Percentiles rank a stretch among this genome's conserved stretches.
Evolutionary conservation across 768 basidiomycete species (phyloP).

Genomic region (Suillus ampliporus): DNA sequence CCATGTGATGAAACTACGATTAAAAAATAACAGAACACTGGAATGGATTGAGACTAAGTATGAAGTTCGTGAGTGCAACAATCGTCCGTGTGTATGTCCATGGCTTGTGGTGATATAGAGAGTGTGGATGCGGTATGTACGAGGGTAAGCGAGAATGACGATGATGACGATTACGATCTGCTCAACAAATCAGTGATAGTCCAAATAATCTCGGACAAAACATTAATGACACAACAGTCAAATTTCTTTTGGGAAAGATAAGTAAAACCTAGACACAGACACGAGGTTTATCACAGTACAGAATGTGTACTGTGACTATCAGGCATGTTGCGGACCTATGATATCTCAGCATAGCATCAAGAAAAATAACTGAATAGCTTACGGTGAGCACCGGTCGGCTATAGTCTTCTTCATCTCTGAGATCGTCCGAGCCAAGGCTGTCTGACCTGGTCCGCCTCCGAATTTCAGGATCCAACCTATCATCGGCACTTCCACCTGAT

Average conservation of each 20-base stretch:
- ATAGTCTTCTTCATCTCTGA: constrained; percentile 62
- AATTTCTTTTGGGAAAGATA: constrained; percentile 7
- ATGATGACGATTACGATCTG: constrained; percentile 24
- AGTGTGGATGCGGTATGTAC: constrained; percentile 18
- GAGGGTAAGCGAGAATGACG: constrained; percentile 8
- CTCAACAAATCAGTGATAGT: constrained; percentile 18
- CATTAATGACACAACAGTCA: constrained; percentile 4
- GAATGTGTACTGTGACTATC: constrained; percentile 46
- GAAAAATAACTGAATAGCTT: constrained; percentile 22
- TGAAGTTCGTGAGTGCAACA: constrained; percentile 3
- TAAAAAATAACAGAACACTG: constrained; percentile 11
- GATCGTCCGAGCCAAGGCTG: constrained; percentile 22
- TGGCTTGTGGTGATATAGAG: constrained; percentile 25
- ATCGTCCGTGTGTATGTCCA: constrained; percentile 21
- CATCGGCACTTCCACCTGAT: constrained; percentile 32
- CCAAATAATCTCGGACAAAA: constrained; percentile 7
- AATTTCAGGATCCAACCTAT: constrained; percentile 29
- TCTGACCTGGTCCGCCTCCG: constrained; percentile 27
- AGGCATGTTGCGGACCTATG: constrained; percentile 61
- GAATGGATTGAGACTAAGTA: constrained; percentile 17
- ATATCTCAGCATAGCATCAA: constrained; percentile 18
- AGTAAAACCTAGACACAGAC: constrained; percentile 12
- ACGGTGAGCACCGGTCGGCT: constrained; percentile 60
- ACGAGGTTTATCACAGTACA: constrained; percentile 17
- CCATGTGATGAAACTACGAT: constrained; percentile 12